phyloP scores from a whole-genome alignment of 2,329 filamentous ascomycete genomes.

The Pyricularia sp. region DNA sequence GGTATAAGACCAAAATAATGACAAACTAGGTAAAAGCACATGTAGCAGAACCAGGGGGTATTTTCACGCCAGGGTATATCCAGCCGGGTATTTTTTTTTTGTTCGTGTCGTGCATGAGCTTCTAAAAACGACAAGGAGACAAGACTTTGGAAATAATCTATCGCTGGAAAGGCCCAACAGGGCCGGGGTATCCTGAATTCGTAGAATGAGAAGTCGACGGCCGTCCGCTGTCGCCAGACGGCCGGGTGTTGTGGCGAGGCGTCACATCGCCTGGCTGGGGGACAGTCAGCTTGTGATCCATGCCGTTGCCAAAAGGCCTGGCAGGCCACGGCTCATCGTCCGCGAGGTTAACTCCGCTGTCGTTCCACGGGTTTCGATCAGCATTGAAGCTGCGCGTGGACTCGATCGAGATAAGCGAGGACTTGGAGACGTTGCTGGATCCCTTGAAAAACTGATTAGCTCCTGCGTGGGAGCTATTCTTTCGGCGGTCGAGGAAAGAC shows the following conservation, averaged over 20 bases:
- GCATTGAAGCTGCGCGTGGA: conserved; percentile 81
- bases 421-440: conserved; percentile 80
- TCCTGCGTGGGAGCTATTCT: conserved; percentile 81
- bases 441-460: conserved; percentile 84
- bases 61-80: conserved; percentile 54
- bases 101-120: conserved; percentile 12
- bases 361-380: conserved; percentile 96
- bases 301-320: conserved; percentile 52
- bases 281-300: conserved; percentile 49
- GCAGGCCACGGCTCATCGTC: conserved; percentile 61
- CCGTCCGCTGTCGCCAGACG: conserved; percentile 81
- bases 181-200: conserved; percentile 90
- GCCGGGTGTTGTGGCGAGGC: conserved; percentile 69
- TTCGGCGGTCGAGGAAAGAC: conserved; percentile 89
- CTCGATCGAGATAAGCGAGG: conserved; percentile 89
- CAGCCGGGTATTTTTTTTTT: conserved; percentile 41
- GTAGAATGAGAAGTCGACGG: conserved; percentile 92
- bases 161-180: conserved; percentile 72
- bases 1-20: conserved; percentile 26
- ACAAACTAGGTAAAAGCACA: conserved; percentile 28
- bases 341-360: conserved; percentile 85
- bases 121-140: conserved; percentile 23
- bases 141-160: conserved; percentile 38
- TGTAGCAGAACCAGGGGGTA: conserved; percentile 34
- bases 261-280: conserved; percentile 69